Conservation (phyloP, 371 early-diverging fungal species). For the Saksenaea oblongispora region DNA sequence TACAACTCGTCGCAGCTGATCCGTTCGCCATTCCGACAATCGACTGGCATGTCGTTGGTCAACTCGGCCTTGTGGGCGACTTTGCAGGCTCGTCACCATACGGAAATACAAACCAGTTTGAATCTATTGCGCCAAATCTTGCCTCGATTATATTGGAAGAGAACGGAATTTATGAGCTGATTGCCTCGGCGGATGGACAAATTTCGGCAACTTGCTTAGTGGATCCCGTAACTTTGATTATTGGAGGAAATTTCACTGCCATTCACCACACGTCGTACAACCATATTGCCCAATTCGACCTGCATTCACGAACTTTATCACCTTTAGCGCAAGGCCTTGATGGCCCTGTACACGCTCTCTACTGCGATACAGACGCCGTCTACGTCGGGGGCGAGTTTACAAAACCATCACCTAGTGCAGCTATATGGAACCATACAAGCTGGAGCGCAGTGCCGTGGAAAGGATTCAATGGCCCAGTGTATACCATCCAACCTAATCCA, state of each 20-base stretch:
- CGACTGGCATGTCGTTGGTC: conserved; percentile 15
- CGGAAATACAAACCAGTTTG: conserved; percentile 18
- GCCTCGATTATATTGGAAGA: conserved; percentile 3
- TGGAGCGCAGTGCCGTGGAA: conserved; percentile 64
- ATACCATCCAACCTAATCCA: conserved; percentile 26
- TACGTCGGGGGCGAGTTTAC: conserved; percentile 58
- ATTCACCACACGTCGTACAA: conserved; percentile 28
- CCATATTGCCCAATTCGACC: conserved; percentile 57
- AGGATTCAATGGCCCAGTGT: conserved; percentile 60
- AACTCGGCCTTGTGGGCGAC: conserved; percentile 32
- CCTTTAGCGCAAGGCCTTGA: conserved; percentile 66
- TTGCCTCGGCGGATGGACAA: conserved; percentile 15
- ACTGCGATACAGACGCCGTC: conserved; percentile 61
- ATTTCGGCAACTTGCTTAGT: conserved; percentile 6
- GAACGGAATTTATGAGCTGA: conserved; percentile 16
- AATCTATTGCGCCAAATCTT: conserved; percentile 13
- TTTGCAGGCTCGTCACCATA: conserved; percentile 35
- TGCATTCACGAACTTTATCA: conserved; percentile 35
- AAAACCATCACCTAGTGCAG: conserved; percentile 36
- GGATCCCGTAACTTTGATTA: conserved; percentile 22
- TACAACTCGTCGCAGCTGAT: neutral
- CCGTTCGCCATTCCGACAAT: conserved; percentile 8
- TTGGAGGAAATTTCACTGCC: conserved; percentile 50
- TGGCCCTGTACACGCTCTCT: conserved; percentile 66
- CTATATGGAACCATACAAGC: conserved; percentile 45